These are phyloP conservation scores for Colletotrichum costaricense DNA, from an alignment of 2,329 filamentous ascomycete species.

Conservation along the genomic window DNA sequence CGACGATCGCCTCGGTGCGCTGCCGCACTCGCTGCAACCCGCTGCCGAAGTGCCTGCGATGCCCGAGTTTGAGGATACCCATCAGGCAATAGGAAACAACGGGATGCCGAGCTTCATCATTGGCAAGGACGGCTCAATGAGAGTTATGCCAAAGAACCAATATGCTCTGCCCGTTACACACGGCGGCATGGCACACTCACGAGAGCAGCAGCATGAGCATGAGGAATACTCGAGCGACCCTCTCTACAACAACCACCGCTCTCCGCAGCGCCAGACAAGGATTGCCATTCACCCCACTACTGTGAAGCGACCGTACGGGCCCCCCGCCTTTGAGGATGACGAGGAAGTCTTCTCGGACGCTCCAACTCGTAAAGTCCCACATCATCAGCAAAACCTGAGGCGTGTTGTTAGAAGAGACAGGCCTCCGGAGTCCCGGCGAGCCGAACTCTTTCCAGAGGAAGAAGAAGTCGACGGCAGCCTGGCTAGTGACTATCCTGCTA, in stretches of 20 bases:
- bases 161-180: constrained; percentile 38
- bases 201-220: constrained; percentile 35
- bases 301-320: constrained; percentile 41
- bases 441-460: not conserved
- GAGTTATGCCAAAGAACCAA: constrained; percentile 41
- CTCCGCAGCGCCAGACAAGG: constrained; percentile 42
- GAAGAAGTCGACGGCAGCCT: constrained; percentile 28
- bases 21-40: constrained; percentile 7
- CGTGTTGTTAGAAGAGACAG: constrained; percentile 5
- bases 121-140: constrained; percentile 51
- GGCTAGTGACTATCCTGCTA: constrained; percentile 23
- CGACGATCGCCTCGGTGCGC: constrained; percentile 20
- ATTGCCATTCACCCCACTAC: constrained; percentile 53
- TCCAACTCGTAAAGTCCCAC: constrained; percentile 35
- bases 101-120: constrained; percentile 43
- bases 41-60: not conserved
- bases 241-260: constrained; percentile 25
- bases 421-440: not conserved
- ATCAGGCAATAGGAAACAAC: constrained; percentile 28
- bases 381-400: constrained; percentile 29
- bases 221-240: constrained; percentile 12
- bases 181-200: constrained; percentile 34
- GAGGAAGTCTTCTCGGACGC: constrained; percentile 42
- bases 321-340: constrained; percentile 40
- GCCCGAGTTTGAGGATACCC: not conserved